These are phyloP conservation scores for Clarireedia hainanense DNA, from an alignment of 2,329 filamentous ascomycete species.

Conservation along the genomic window DNA sequence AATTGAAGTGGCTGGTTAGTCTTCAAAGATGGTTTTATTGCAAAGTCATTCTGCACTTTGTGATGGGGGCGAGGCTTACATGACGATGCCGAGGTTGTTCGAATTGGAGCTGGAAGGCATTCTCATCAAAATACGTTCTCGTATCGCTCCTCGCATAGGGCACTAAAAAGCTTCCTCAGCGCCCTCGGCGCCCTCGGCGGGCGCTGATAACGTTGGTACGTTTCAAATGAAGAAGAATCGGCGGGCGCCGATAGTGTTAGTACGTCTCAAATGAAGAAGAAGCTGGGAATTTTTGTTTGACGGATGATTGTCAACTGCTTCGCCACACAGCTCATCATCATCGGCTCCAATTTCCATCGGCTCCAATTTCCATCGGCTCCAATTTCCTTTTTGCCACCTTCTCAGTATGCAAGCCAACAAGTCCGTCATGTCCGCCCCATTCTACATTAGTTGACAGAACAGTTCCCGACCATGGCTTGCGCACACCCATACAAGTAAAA, in stretches of 20 bases:
- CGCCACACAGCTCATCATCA: constrained; percentile 3
- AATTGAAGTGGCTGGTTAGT: too few relatives aligned
- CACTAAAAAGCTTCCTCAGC: background rate
- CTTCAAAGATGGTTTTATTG: too few relatives aligned
- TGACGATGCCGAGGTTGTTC: background rate
- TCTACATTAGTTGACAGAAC: background rate
- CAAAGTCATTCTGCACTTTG: too few relatives aligned
- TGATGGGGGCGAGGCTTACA: too few relatives aligned
- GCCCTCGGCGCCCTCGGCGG: background rate
- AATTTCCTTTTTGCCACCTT: background rate
- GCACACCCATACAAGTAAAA: too few relatives aligned
- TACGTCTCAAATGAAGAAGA: background rate
- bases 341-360: background rate
- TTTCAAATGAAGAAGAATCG: background rate
- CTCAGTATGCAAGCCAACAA: background rate
- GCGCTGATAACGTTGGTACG: background rate
- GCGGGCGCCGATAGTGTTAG: background rate
- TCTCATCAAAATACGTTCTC: background rate
- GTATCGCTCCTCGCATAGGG: background rate
- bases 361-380: too few relatives aligned
- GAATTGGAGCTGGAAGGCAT: background rate
- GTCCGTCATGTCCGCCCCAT: background rate
- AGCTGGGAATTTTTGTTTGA: background rate
- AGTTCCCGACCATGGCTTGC: background rate
- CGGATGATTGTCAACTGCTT: background rate